phyloP scores from a whole-genome alignment of 2,329 filamentous ascomycete genomes.

The Mycosphaerella sp. region DNA sequence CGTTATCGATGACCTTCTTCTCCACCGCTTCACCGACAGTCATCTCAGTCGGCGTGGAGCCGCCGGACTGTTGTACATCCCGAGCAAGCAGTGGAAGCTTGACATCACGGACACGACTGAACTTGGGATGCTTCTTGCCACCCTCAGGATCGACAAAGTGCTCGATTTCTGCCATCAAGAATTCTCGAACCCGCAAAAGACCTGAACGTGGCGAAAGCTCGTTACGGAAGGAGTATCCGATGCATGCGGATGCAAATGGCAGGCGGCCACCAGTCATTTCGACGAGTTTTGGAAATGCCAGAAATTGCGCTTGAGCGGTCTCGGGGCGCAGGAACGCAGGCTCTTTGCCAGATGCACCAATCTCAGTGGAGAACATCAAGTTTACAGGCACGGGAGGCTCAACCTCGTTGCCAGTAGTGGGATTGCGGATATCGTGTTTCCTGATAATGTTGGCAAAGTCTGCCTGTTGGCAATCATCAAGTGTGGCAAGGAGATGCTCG shows the following conservation, averaged over 20 bases:
- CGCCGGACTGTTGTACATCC: slow-evolving; percentile 76
- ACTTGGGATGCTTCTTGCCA: slow-evolving; percentile 89
- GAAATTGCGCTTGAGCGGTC: slow-evolving; percentile 95
- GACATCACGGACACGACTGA: slow-evolving; percentile 74
- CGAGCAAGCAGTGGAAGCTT: slow-evolving; percentile 80
- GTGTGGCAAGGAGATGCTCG: slow-evolving; percentile 81
- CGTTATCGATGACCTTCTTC: slow-evolving; percentile 81
- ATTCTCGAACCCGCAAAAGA: slow-evolving; percentile 89
- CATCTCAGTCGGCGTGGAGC: slow-evolving; percentile 66
- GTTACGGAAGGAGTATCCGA: slow-evolving; percentile 97
- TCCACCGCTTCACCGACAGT: slow-evolving; percentile 81
- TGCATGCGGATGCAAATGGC: slow-evolving; percentile 94
- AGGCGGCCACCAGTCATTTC: slow-evolving; percentile 94
- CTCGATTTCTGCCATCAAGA: slow-evolving; percentile 98
- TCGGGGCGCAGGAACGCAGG: slow-evolving; percentile 85
- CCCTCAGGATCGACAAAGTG: slow-evolving; percentile 93
- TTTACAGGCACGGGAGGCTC: slow-evolving; percentile 86
- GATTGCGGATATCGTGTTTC: slow-evolving; percentile 88
- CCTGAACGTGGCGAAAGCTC: slow-evolving; percentile 92
- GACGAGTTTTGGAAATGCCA: slow-evolving; percentile 93
- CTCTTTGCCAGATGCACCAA: slow-evolving; percentile 83
- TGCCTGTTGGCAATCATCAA: slow-evolving; percentile 88
- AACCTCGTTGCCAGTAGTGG: slow-evolving; percentile 68
- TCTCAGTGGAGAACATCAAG: slow-evolving; percentile 96
- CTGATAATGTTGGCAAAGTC: slow-evolving; percentile 82